These are phyloP conservation scores for Eucalyptus erythrocorys DNA, from an alignment of 345 rosid genomes.

Conservation along the genomic window DNA sequence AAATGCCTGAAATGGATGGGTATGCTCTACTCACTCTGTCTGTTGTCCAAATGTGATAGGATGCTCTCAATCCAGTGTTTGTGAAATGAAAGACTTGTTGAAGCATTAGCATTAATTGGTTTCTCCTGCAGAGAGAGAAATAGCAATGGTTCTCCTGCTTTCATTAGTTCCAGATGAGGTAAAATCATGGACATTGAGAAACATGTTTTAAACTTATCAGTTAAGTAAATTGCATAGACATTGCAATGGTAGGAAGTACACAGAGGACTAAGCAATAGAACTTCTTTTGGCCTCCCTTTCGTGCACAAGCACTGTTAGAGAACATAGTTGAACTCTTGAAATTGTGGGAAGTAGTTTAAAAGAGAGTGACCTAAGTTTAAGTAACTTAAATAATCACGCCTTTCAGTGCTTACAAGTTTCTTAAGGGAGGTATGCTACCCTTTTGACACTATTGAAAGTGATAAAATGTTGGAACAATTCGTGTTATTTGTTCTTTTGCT, in stretches of 20 bases:
- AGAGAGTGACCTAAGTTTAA: background rate
- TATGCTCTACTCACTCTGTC: constrained; percentile 4
- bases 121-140: background rate
- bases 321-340: background rate
- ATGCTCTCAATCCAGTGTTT: background rate
- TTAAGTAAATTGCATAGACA: background rate
- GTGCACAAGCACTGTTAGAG: background rate
- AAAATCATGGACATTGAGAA: background rate
- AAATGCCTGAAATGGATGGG: constrained; percentile 99
- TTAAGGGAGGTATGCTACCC: background rate
- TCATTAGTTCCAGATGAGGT: background rate
- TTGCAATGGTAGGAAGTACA: background rate
- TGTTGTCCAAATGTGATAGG: background rate
- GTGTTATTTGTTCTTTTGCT: background rate
- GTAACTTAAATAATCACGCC: background rate
- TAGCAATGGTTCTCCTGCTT: background rate
- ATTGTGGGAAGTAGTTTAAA: background rate
- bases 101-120: background rate
- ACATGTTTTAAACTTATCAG: background rate
- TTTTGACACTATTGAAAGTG: background rate
- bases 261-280: background rate
- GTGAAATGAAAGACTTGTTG: background rate
- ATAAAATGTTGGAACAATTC: background rate
- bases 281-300: background rate
- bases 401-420: background rate